Percentiles rank a stretch among this genome's conserved stretches.
These are phyloP conservation scores for Arthroderma sp. DNA, from an alignment of 2,329 filamentous ascomycete species.

Conservation along the genomic window DNA sequence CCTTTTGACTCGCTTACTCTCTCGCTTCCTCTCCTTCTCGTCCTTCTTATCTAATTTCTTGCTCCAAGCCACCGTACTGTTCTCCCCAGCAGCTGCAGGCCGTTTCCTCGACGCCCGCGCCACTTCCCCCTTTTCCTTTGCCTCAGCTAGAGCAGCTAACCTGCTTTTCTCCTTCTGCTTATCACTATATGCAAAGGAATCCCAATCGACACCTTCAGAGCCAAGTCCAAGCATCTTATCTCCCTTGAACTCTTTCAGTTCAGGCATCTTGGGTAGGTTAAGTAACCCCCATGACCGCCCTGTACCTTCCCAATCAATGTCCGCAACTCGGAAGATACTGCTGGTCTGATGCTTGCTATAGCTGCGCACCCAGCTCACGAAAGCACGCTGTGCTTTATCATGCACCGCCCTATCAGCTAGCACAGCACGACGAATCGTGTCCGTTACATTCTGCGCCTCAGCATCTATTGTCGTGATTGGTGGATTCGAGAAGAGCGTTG, in stretches of 20 bases:
- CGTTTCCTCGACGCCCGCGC: slow-evolving; percentile 40
- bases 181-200: slow-evolving; percentile 58
- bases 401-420: slow-evolving; percentile 55
- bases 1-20: slow-evolving; percentile 52
- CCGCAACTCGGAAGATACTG: slow-evolving; percentile 74
- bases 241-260: slow-evolving; percentile 61
- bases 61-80: slow-evolving; percentile 52
- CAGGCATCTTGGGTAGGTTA: slow-evolving; percentile 85
- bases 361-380: slow-evolving; percentile 84
- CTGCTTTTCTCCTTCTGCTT: slow-evolving; percentile 57
- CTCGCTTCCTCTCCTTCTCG: slow-evolving; percentile 47
- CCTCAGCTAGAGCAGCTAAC: slow-evolving; percentile 43
- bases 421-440: slow-evolving; percentile 48
- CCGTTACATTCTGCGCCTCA: slow-evolving; percentile 47
- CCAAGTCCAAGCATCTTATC: slow-evolving; percentile 51
- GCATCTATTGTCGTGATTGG: slow-evolving; percentile 45
- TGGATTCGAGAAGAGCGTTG: slow-evolving; percentile 50
- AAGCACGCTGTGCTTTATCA: slow-evolving; percentile 80
- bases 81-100: slow-evolving; percentile 41
- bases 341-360: slow-evolving; percentile 84
- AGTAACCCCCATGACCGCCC: slow-evolving; percentile 77
- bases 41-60: slow-evolving; percentile 56
- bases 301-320: slow-evolving; percentile 75
- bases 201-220: slow-evolving; percentile 46
- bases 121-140: slow-evolving; percentile 31